Percentiles rank a stretch among this genome's conserved stretches.
phyloP scores from a whole-genome alignment of 257 asterid species.

The Fraxinus quadrangulata region DNA sequence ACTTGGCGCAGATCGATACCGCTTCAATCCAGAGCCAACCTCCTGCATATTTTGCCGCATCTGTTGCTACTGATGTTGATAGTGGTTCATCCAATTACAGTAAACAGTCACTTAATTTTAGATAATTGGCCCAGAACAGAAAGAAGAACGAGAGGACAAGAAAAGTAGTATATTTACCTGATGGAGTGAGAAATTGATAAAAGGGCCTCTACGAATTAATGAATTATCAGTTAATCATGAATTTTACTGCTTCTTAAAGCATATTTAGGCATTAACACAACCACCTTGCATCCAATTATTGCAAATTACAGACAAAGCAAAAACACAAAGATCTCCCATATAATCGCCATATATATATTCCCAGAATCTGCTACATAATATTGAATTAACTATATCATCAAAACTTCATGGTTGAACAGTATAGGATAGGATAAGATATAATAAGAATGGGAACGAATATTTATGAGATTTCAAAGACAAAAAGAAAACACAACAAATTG shows the following conservation, averaged over 20 bases:
- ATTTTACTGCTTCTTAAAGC: background rate
- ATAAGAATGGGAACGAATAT: constrained; percentile 1
- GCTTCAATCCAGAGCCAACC: constrained; percentile 53
- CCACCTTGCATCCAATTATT: background rate
- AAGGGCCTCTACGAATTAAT: constrained; percentile 1
- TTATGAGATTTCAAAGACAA: constrained; percentile 7
- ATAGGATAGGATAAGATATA: constrained; percentile 17
- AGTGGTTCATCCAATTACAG: constrained; percentile 29
- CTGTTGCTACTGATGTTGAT: constrained; percentile 27
- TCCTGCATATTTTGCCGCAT: constrained; percentile 29
- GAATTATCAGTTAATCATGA: constrained; percentile 5
- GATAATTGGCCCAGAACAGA: background rate
- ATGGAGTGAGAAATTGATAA: background rate
- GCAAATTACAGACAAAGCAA: too few species aligned
- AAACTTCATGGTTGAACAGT: constrained; percentile 16
- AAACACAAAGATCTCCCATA: background rate
- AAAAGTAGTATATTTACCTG: background rate
- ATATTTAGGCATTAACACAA: background rate
- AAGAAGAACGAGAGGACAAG: background rate
- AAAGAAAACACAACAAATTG: constrained; percentile 2
- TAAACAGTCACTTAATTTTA: background rate
- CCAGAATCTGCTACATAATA: background rate
- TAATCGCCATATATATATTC: background rate
- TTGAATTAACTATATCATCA: background rate
- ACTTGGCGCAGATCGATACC: constrained; percentile 86